Evolutionary conservation across 257 asterid genomes (phyloP).

Genomic region (Leptodermis oblonga): DNA sequence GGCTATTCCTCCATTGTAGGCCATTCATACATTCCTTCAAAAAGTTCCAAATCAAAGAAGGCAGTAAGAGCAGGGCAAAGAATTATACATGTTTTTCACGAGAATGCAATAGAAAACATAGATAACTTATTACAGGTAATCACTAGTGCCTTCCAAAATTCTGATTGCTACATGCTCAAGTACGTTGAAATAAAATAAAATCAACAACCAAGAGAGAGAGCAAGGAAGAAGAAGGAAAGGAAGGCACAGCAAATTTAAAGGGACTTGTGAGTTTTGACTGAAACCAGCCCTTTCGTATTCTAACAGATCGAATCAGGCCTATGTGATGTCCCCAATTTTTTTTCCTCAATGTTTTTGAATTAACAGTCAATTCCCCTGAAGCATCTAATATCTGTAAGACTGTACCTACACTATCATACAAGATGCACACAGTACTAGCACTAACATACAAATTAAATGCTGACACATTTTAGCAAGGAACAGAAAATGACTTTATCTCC

Average conservation of each 20-base stretch:
- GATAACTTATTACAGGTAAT: neutral
- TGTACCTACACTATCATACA: neutral
- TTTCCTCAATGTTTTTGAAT: neutral
- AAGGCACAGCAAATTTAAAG: neutral
- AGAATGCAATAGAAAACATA: neutral
- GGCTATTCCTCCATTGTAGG: constrained; percentile 92
- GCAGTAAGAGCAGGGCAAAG: neutral
- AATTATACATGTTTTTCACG: neutral
- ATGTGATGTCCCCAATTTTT: neutral
- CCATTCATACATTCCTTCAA: constrained; percentile 72
- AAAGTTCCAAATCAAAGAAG: constrained; percentile 12
- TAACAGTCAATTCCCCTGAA: neutral
- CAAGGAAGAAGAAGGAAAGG: neutral
- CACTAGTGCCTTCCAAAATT: neutral
- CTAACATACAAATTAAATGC: neutral
- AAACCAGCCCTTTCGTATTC: neutral
- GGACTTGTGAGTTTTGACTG: neutral
- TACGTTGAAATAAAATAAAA: neutral
- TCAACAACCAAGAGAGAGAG: neutral
- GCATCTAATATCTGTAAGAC: neutral
- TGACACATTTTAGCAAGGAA: neutral
- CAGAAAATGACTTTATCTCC: neutral
- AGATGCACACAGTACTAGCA: neutral
- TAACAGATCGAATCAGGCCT: neutral
- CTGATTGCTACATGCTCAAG: neutral